Evolutionary conservation across 2,329 filamentous ascomycete species (phyloP).

Genomic region (Colletotrichum spaethianum): DNA sequence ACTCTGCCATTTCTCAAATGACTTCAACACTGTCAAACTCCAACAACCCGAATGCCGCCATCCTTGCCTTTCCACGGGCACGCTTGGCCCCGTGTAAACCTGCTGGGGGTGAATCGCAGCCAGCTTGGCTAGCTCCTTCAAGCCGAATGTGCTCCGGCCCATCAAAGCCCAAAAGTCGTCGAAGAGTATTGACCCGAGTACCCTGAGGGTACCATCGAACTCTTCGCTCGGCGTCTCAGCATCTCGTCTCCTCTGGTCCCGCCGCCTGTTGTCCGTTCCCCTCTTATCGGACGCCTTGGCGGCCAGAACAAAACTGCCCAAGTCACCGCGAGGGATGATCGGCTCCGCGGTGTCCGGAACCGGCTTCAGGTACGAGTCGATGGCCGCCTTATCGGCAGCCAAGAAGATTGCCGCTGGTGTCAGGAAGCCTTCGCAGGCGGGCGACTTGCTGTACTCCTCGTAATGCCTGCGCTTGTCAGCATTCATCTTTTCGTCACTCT

Average conservation of each 20-base stretch:
- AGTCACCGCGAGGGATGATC: slow-evolving; percentile 24
- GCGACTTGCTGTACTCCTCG: slow-evolving; percentile 8
- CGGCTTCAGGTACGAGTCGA: slow-evolving; percentile 46
- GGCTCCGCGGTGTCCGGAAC: slow-evolving; percentile 8
- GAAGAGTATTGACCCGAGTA: slow-evolving; percentile 27
- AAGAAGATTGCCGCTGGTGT: slow-evolving; percentile 38
- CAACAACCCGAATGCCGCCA: slow-evolving; percentile 11
- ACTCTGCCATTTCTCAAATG: slow-evolving; percentile 14
- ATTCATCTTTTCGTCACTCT: background rate
- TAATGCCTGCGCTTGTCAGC: slow-evolving; percentile 16
- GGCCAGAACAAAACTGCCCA: slow-evolving; percentile 43
- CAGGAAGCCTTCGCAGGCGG: slow-evolving; percentile 11
- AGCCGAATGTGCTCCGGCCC: background rate
- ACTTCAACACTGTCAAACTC: slow-evolving; percentile 15
- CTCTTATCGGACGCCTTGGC: slow-evolving; percentile 32
- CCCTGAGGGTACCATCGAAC: slow-evolving; percentile 2
- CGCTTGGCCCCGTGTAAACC: slow-evolving; percentile 22
- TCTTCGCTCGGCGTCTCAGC: slow-evolving; percentile 11
- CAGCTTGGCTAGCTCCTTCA: background rate
- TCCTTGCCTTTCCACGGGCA: slow-evolving; percentile 15
- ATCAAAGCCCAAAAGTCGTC: slow-evolving; percentile 20
- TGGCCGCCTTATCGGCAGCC: slow-evolving; percentile 44
- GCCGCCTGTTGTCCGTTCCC: background rate
- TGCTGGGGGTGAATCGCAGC: slow-evolving; percentile 10
- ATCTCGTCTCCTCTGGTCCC: background rate